Conservation (phyloP, 225 moss, liverwort and hornwort species). For the Takakia lepidozioides region DNA sequence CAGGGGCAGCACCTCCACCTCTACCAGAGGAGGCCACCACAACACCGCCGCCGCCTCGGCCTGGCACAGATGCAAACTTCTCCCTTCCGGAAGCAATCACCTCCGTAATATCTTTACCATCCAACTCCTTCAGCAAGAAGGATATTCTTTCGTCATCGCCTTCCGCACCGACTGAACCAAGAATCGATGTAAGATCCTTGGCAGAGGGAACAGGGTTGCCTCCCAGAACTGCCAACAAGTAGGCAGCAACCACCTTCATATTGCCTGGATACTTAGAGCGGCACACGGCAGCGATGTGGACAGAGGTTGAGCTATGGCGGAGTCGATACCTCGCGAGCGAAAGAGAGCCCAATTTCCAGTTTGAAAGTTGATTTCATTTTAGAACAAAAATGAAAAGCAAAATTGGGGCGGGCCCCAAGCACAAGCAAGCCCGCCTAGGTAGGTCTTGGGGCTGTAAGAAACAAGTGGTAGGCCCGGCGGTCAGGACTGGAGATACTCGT, state of each 20-base stretch:
- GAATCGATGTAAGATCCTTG: conserved; percentile 60
- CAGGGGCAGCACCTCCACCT: conserved; percentile 36
- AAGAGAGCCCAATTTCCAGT: too few species aligned
- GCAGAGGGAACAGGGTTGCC: conserved; percentile 59
- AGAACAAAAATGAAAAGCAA: too few species aligned
- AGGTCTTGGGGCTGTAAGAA: too few species aligned
- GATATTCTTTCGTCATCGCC: conserved; percentile 46
- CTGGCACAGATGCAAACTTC: conserved; percentile 74
- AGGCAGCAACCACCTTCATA: conserved; percentile 95
- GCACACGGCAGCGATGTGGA: too few species aligned
- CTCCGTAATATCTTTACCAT: conserved; percentile 75
- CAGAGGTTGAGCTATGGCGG: too few species aligned
- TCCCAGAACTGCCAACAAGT: conserved; percentile 72
- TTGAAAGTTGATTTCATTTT: too few species aligned
- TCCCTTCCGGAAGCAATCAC: conserved; percentile 76
- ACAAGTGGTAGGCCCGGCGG: too few species aligned
- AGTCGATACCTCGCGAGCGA: too few species aligned
- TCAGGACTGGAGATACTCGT: too few species aligned
- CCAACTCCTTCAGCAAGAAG: conserved; percentile 47
- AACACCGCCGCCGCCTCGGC: conserved; percentile 50
- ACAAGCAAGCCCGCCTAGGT: too few species aligned
- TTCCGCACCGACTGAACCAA: conserved; percentile 74
- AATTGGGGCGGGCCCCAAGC: too few species aligned
- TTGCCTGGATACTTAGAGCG: too few species aligned
- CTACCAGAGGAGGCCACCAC: conserved; percentile 24